Evolutionary conservation across 352 stramenopile genomes (phyloP).

Genomic region (Nothophytophthora sp.): DNA sequence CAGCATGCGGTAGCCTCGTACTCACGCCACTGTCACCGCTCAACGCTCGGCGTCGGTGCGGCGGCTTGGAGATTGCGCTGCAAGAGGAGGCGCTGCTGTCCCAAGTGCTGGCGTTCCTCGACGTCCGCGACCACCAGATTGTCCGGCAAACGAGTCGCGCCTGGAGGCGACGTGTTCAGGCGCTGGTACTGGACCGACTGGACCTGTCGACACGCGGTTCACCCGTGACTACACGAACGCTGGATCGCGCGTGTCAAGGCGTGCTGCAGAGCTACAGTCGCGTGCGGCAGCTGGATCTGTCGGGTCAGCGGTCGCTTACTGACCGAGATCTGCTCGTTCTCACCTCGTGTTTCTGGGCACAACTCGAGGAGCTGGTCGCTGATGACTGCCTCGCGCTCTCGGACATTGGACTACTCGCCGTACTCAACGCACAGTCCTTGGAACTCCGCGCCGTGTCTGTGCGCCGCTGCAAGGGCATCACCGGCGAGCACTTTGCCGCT

Average conservation of each 20-base stretch:
- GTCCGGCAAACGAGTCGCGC: constrained; percentile 52
- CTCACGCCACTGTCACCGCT: constrained; percentile 12
- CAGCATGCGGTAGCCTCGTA: constrained; percentile 6
- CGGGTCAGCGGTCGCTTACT: constrained; percentile 62
- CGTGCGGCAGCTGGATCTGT: constrained; percentile 64
- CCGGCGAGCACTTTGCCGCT: constrained; percentile 42
- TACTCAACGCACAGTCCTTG: constrained; percentile 85
- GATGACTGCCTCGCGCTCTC: constrained; percentile 81
- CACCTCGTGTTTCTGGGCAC: constrained; percentile 77
- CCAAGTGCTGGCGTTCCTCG: constrained; percentile 65
- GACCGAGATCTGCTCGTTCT: constrained; percentile 82
- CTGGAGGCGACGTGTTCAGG: constrained; percentile 71
- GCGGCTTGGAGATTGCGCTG: constrained; percentile 38
- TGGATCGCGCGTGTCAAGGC: constrained; percentile 61
- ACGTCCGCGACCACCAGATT: constrained; percentile 75
- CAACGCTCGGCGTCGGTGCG: constrained; percentile 13
- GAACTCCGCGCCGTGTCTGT: constrained; percentile 63
- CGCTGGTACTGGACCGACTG: constrained; percentile 62
- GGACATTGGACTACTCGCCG: constrained; percentile 75
- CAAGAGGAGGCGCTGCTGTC: constrained; percentile 64
- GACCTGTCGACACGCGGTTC: constrained; percentile 57
- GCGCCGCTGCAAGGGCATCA: constrained; percentile 79
- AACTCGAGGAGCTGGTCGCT: constrained; percentile 63
- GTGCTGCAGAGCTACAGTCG: constrained; percentile 70
- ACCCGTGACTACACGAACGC: constrained; percentile 44